Percentiles rank a stretch among this genome's conserved stretches.
Evolutionary conservation across 441 rosid species (phyloP).

Genomic region (Francoa sonchifolia): DNA sequence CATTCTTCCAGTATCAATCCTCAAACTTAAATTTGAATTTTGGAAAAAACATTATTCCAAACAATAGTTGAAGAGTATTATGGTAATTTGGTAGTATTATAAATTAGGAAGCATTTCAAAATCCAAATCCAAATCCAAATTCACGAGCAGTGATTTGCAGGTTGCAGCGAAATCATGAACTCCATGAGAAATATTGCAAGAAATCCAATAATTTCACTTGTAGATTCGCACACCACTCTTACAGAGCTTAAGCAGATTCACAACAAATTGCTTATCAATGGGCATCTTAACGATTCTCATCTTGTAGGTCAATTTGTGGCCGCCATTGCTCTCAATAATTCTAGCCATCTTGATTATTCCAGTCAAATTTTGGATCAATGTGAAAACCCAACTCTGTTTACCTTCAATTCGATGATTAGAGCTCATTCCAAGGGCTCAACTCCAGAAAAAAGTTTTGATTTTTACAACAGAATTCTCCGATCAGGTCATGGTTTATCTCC

Average conservation of each 20-base stretch:
- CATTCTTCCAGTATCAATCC: too few species aligned
- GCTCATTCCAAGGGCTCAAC: slow-evolving; percentile 33
- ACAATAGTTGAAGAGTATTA: too few species aligned
- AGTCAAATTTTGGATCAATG: slow-evolving; percentile 31
- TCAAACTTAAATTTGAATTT: too few species aligned
- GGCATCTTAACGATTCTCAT: slow-evolving; percentile 28
- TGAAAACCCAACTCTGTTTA: slow-evolving; percentile 30
- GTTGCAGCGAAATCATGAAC: slow-evolving; percentile 16
- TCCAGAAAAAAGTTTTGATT: slow-evolving; percentile 29
- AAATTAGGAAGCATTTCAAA: too few species aligned
- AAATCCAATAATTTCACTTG: slow-evolving; percentile 13
- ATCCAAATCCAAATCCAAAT: too few species aligned
- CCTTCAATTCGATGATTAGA: slow-evolving; percentile 48
- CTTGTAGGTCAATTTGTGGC: slow-evolving; percentile 40
- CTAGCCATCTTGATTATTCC: slow-evolving; percentile 27
- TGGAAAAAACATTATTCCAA: too few species aligned
- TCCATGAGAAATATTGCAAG: slow-evolving; percentile 8
- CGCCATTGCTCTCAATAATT: slow-evolving; percentile 32
- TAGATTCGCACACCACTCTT: slow-evolving; percentile 14
- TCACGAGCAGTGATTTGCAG: too few species aligned
- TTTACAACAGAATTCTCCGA: slow-evolving; percentile 23
- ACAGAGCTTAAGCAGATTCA: slow-evolving; percentile 40
- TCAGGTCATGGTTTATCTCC: slow-evolving; percentile 20
- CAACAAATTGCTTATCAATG: slow-evolving; percentile 29
- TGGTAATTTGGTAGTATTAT: too few species aligned